Conservation (phyloP, 179 eudicot genomes). For the Silene coronaria region DNA sequence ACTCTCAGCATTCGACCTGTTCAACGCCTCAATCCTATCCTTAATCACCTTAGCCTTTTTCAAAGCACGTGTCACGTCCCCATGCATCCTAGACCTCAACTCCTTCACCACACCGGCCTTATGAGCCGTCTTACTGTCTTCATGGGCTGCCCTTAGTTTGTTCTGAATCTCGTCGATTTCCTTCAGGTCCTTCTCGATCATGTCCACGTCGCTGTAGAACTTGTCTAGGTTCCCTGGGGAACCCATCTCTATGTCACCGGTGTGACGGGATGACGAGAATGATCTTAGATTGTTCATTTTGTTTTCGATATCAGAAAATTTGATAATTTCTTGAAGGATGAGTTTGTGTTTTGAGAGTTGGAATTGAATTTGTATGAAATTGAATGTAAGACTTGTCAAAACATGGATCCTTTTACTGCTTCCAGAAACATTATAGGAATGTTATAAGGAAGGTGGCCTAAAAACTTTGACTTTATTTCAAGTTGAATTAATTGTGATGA, state of each 20-base stretch:
- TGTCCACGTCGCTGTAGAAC: constrained; percentile 64
- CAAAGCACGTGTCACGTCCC: constrained; percentile 43
- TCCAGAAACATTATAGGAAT: constrained; percentile 12
- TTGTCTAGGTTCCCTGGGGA: constrained; percentile 43
- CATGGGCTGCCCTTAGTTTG: constrained; percentile 37
- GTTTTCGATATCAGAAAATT: not conserved
- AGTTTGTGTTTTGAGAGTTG: not conserved
- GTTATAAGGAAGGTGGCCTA: not conserved
- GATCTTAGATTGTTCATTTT: constrained; percentile 61
- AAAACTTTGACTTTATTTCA: not conserved
- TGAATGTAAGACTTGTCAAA: constrained; percentile 1
- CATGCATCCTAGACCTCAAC: constrained; percentile 56
- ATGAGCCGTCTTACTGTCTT: constrained; percentile 53
- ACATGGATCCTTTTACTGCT: not conserved
- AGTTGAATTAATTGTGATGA: too few species aligned
- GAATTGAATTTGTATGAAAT: not conserved
- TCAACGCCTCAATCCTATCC: constrained; percentile 50
- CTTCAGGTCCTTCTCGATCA: constrained; percentile 45
- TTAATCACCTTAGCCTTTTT: constrained; percentile 61
- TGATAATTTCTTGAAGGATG: not conserved
- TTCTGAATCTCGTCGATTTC: constrained; percentile 39
- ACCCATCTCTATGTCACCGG: constrained; percentile 34
- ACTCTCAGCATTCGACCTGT: constrained; percentile 56
- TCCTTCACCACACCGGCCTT: constrained; percentile 48
- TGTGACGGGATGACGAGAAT: constrained; percentile 39